These are phyloP conservation scores for Coemansia sp. DNA, from an alignment of 192 early-diverging fungal genomes.

Conservation along the genomic window DNA sequence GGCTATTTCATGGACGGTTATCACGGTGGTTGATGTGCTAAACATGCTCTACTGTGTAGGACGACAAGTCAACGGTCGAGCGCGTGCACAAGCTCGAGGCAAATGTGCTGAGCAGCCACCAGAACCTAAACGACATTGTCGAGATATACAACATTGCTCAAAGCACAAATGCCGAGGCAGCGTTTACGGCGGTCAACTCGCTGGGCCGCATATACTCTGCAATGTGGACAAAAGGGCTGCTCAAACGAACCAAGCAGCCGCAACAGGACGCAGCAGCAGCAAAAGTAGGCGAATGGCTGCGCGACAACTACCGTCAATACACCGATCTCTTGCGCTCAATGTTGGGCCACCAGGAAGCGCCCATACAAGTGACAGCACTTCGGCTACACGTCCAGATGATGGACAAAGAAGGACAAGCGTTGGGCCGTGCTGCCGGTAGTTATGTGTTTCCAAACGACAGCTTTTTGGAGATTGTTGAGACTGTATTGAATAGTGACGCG, in stretches of 20 bases:
- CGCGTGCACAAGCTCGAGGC: slow-evolving; percentile 63
- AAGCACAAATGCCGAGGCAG: slow-evolving; percentile 55
- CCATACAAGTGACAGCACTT: slow-evolving; percentile 74
- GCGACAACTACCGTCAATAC: slow-evolving; percentile 74
- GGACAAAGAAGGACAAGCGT: slow-evolving; percentile 60
- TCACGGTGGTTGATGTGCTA: background rate
- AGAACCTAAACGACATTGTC: slow-evolving; percentile 75
- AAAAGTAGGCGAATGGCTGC: slow-evolving; percentile 72
- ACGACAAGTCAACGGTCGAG: slow-evolving; percentile 16
- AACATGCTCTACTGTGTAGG: background rate
- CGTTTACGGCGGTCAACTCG: slow-evolving; percentile 70
- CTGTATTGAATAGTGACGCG: slow-evolving; percentile 58
- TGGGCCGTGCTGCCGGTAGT: slow-evolving; percentile 24
- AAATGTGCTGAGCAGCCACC: slow-evolving; percentile 63
- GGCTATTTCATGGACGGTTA: too few relatives aligned
- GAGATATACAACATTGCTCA: slow-evolving; percentile 53
- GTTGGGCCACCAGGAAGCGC: slow-evolving; percentile 62
- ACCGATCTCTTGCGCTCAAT: slow-evolving; percentile 55
- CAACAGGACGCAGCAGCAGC: slow-evolving; percentile 22
- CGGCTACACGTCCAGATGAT: slow-evolving; percentile 73
- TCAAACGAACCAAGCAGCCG: slow-evolving; percentile 20
- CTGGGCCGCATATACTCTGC: slow-evolving; percentile 69
- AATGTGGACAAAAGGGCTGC: slow-evolving; percentile 38
- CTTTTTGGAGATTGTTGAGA: slow-evolving; percentile 59
- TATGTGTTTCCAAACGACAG: slow-evolving; percentile 72